phyloP scores from a whole-genome alignment of 192 early-diverging fungal genomes.

The Umbelopsis sp. region DNA sequence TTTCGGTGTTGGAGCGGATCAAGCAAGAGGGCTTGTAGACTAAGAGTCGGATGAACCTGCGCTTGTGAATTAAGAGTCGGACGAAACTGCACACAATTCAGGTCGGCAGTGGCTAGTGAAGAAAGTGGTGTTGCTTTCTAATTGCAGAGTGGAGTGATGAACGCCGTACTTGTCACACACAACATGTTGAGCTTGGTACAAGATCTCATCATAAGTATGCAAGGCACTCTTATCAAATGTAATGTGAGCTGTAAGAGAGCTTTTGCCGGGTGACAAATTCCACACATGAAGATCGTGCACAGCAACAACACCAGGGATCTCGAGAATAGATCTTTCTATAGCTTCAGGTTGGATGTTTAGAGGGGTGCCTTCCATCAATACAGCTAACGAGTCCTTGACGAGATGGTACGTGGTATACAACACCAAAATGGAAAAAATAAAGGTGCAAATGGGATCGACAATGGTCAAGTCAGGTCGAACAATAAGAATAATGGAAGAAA shows the following conservation, averaged over 20 bases:
- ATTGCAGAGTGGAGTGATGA: constrained; percentile 59
- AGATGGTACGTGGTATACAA: constrained; percentile 69
- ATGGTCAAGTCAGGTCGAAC: constrained; percentile 59
- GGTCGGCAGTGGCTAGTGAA: constrained; percentile 55
- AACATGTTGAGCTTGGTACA: constrained; percentile 51
- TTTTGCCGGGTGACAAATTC: constrained; percentile 58
- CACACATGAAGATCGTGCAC: constrained; percentile 63
- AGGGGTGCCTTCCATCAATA: constrained; percentile 78
- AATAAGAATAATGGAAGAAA: constrained; percentile 70
- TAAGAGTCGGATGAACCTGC: not conserved
- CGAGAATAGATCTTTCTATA: constrained; percentile 42
- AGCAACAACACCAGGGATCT: constrained; percentile 49
- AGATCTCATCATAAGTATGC: constrained; percentile 48
- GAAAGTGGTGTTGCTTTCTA: constrained; percentile 42
- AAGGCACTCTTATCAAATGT: constrained; percentile 33
- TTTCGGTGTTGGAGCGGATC: no score
- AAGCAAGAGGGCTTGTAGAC: no score
- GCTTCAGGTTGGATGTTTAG: constrained; percentile 51
- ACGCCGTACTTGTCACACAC: constrained; percentile 55
- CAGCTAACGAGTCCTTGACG: constrained; percentile 62
- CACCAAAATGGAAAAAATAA: constrained; percentile 78
- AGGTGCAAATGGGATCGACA: constrained; percentile 83
- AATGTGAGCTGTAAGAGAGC: constrained; percentile 39
- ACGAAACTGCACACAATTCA: constrained; percentile 36
- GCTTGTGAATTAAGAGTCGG: no score